These are phyloP conservation scores for Teunomyces tritomae DNA, from an alignment of 805 yeast species.

Conservation along the genomic window DNA sequence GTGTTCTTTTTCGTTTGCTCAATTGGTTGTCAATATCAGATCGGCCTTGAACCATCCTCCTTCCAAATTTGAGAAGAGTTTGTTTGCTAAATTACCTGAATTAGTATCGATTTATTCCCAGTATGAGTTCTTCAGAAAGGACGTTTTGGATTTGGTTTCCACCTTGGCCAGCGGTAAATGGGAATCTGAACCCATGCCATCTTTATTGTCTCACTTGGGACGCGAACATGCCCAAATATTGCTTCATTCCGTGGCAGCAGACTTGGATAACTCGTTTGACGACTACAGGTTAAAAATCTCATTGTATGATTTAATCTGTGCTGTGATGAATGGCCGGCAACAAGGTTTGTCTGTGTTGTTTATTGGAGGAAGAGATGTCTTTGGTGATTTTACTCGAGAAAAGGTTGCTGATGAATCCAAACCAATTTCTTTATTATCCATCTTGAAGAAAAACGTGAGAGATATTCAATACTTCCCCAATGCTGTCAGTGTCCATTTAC, in stretches of 20 bases:
- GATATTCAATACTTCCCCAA: conserved; percentile 56
- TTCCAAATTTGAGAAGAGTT: conserved; percentile 60
- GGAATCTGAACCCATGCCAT: conserved; percentile 61
- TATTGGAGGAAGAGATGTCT: conserved; percentile 57
- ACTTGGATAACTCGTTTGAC: conserved; percentile 56
- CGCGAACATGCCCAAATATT: conserved; percentile 57
- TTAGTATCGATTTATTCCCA: conserved; percentile 58
- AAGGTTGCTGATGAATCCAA: conserved; percentile 16
- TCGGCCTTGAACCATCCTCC: conserved; percentile 47
- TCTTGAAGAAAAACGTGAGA: conserved; percentile 54
- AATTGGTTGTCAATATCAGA: conserved; percentile 56
- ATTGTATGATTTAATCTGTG: conserved; percentile 61
- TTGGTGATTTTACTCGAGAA: conserved; percentile 27
- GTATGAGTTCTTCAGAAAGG: conserved; percentile 45
- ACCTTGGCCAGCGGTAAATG: conserved; percentile 55
- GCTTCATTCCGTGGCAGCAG: conserved; percentile 56
- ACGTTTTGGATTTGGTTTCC: conserved; percentile 55
- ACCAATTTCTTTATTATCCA: conserved; percentile 46
- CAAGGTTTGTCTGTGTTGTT: conserved; percentile 74
- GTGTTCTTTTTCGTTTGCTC: conserved; percentile 53
- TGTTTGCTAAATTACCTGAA: conserved; percentile 55
- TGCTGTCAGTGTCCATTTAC: conserved; percentile 60
- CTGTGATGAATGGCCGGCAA: conserved; percentile 69
- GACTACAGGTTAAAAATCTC: conserved; percentile 51
- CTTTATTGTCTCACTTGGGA: conserved; percentile 79